Base-by-base conservation (phyloP, 495 filamentous ascomycete species). In the Penicillium paradoxum region DNA sequence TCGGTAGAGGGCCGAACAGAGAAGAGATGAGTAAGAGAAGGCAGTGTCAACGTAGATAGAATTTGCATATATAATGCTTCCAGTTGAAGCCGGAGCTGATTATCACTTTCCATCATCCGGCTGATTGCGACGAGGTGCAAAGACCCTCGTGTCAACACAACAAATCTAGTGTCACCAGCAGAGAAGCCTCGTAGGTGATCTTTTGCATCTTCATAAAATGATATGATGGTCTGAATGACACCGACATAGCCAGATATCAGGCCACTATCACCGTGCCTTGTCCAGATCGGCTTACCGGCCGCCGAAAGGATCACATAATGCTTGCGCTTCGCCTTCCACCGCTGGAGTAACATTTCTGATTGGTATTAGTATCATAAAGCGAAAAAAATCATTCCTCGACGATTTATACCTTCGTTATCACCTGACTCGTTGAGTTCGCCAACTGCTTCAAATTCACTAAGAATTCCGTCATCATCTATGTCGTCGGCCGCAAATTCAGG, bases 41-140 rank as follows among this genome's bases (percentile, higher is more conserved):
- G 90, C 9, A 97, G 80, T 0, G 95, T 99, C 42, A 99, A 70
- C 0, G 95, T 97, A 10, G 93, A 97, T 32, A 97, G 69, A 37
- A 99, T 95, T 68, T 99, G 95, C 86, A 95, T 96, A 69, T 99
- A 97, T 51, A 99, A 72, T 15, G 91, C 90, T 54, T 96, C 90
- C 10, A 99, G 83, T 68, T 99, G 95, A 37, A 83, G 79, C 42
- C 87, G 80, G 22, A 99, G 83, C 66, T 97, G 90, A 10, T 77
- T 68, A 58, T 96, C 91, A 57, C 86, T 96, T 66, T 99, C 95
- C n/a, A 86, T 82, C 52, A 97, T 81, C 52, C 82, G 83, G 62
- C 90, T 95, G 60, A 97, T 92, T 22, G 91, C 92, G 42, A 99
- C 89, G 9, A 99, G 82, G 61, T 97, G 92, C 13, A 99, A 76